These are phyloP conservation scores for Clitopilus hobsonii DNA, from an alignment of 768 basidiomycete species.

Conservation along the genomic window DNA sequence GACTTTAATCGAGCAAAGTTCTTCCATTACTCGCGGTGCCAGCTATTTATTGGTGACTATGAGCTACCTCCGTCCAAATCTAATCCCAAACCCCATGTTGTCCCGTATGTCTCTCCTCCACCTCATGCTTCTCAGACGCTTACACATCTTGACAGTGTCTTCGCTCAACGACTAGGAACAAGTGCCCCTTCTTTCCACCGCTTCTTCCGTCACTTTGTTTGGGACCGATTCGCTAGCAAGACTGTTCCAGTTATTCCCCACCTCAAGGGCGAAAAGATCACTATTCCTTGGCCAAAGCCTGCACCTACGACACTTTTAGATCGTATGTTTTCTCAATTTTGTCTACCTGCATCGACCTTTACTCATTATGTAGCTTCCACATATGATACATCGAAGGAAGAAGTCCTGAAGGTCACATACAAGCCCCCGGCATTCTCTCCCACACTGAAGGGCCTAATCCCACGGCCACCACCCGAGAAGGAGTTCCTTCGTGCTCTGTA, in stretches of 20 bases:
- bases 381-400: constrained; percentile 64
- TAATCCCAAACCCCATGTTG: constrained; percentile 28
- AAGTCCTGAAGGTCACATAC: constrained; percentile 69
- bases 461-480: constrained; percentile 43
- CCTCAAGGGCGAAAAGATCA: constrained; percentile 32
- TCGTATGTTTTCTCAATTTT: constrained; percentile 24
- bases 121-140: background rate
- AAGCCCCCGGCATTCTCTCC: constrained; percentile 50
- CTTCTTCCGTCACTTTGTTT: constrained; percentile 52
- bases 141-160: constrained; percentile 47
- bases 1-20: constrained; percentile 35
- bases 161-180: constrained; percentile 66
- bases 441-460: constrained; percentile 28
- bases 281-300: constrained; percentile 69
- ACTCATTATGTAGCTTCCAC: constrained; percentile 34
- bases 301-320: constrained; percentile 35
- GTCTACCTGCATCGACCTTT: background rate
- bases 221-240: constrained; percentile 67
- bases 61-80: constrained; percentile 47
- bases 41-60: constrained; percentile 68
- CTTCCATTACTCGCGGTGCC: constrained; percentile 77
- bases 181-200: constrained; percentile 58
- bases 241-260: constrained; percentile 56
- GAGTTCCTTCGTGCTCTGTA: constrained; percentile 58
- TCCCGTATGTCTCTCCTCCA: constrained; percentile 38